Conservation (phyloP, 2,329 filamentous ascomycete species). For the Ophiognomonia clavigignenti-juglandacearum region DNA sequence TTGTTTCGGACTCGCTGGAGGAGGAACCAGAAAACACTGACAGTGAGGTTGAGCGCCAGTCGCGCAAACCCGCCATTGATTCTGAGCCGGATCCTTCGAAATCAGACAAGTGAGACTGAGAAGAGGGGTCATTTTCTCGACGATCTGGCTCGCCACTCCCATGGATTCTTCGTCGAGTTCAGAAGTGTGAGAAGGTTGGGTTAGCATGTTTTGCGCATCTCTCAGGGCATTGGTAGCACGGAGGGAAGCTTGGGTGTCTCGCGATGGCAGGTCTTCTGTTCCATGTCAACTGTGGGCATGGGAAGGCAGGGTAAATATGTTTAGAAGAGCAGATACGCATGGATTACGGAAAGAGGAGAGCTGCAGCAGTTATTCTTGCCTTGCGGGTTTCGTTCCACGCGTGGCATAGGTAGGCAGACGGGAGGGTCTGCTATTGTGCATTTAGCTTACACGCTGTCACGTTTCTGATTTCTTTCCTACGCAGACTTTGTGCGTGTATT, state of each 20-base stretch:
- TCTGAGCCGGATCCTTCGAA: conserved; percentile 2
- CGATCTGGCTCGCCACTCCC: conserved; percentile 11
- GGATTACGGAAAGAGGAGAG: neutral
- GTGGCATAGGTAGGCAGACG: neutral
- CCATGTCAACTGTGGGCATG: neutral
- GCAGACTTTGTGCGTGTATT: no score
- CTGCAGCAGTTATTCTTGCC: neutral
- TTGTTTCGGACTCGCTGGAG: conserved; percentile 46
- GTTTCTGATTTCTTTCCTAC: neutral
- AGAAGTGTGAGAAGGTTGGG: neutral
- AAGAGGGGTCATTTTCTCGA: conserved; percentile 8
- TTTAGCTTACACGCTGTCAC: neutral
- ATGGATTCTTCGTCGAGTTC: neutral
- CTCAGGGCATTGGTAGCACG: neutral
- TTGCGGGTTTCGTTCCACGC: neutral
- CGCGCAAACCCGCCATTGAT: conserved; percentile 4
- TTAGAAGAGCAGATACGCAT: neutral
- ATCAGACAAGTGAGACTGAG: neutral
- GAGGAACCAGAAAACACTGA: conserved; percentile 40
- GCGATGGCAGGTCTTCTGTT: neutral
- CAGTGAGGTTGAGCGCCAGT: conserved; percentile 18
- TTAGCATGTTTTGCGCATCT: neutral
- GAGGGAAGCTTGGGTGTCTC: neutral
- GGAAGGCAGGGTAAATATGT: neutral
- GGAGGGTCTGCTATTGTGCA: neutral